These are phyloP conservation scores for Fusarium vanettenii DNA, from an alignment of 2,329 filamentous ascomycete species.

Conservation along the genomic window DNA sequence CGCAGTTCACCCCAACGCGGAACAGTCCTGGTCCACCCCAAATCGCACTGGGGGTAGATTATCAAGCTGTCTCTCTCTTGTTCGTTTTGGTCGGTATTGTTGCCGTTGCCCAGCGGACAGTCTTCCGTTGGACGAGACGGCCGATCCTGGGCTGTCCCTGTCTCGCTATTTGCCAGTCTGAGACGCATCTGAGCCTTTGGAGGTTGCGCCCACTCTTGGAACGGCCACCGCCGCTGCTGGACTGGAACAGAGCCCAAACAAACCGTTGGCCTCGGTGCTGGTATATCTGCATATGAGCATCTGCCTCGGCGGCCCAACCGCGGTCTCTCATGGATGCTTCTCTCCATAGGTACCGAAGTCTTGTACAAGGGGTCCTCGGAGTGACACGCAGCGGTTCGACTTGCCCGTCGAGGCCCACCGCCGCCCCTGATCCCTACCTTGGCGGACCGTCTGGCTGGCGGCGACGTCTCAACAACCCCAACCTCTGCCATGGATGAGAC, in stretches of 20 bases:
- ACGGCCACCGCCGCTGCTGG: background rate
- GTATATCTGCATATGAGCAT: conserved; percentile 25
- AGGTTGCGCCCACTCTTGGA: background rate
- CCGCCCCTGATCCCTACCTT: conserved; percentile 20
- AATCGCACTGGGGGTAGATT: conserved; percentile 33
- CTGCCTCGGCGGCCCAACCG: conserved; percentile 34
- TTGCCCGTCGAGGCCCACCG: conserved; percentile 29
- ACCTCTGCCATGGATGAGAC: conserved; percentile 15
- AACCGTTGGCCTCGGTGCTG: background rate
- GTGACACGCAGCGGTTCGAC: conserved; percentile 30
- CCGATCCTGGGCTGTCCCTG: background rate
- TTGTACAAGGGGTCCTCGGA: conserved; percentile 4
- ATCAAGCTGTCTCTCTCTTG: conserved; percentile 24
- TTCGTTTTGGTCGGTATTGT: conserved; percentile 36
- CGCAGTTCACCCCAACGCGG: conserved; percentile 31
- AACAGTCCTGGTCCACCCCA: conserved; percentile 38
- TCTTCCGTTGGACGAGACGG: conserved; percentile 25
- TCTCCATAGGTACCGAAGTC: conserved; percentile 27
- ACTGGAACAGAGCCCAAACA: conserved; percentile 4
- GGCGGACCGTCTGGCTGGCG: conserved; percentile 7
- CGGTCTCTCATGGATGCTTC: conserved; percentile 29
- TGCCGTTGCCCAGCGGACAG: conserved; percentile 37
- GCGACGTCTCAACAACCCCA: conserved; percentile 30
- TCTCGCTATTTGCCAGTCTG: background rate
- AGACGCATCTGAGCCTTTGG: conserved; percentile 7